Evolutionary conservation across 129 eudicot genomes (phyloP).

Genomic region (Calendula officinalis): DNA sequence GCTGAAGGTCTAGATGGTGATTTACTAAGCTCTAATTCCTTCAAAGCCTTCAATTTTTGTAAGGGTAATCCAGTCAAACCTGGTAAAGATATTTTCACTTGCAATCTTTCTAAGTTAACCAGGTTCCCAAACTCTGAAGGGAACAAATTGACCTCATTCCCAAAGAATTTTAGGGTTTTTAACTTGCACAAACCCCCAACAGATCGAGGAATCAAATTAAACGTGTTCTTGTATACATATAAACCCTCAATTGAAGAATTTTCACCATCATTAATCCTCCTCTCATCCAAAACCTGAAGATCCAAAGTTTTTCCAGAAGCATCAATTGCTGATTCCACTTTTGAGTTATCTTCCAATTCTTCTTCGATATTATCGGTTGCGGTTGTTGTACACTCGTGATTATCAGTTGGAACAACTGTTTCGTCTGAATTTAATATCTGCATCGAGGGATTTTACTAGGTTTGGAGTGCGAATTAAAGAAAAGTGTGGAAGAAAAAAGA

Average conservation of each 20-base stretch:
- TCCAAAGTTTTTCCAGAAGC: slow-evolving; percentile 64
- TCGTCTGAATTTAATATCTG: slow-evolving; percentile 29
- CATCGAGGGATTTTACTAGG: slow-evolving; percentile 37
- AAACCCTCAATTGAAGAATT: slow-evolving; percentile 40
- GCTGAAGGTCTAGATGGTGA: slow-evolving; percentile 69
- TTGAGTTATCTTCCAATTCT: slow-evolving; percentile 23
- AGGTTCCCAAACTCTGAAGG: slow-evolving; percentile 60
- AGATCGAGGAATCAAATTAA: slow-evolving; percentile 72
- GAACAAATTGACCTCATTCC: slow-evolving; percentile 74
- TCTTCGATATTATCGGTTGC: slow-evolving; percentile 24
- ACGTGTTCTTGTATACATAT: slow-evolving; percentile 64
- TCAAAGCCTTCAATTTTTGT: slow-evolving; percentile 63
- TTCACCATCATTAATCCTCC: slow-evolving; percentile 3
- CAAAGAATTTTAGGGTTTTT: slow-evolving; percentile 70
- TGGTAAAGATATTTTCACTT: slow-evolving; percentile 56
- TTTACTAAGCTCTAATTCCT: slow-evolving; percentile 77
- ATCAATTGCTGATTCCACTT: slow-evolving; percentile 42
- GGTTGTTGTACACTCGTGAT: not conserved
- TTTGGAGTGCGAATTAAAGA: slow-evolving; percentile 25
- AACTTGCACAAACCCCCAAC: slow-evolving; percentile 54
- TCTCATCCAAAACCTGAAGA: slow-evolving; percentile 39
- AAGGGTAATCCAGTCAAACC: slow-evolving; percentile 60
- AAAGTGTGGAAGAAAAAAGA: slow-evolving; percentile 4
- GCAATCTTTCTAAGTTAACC: slow-evolving; percentile 64
- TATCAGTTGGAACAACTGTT: slow-evolving; percentile 21